Percentiles rank a stretch among this genome's conserved stretches.
Evolutionary conservation across 305 asterid species (phyloP).

Genomic region (Stenogyne calaminthoides): DNA sequence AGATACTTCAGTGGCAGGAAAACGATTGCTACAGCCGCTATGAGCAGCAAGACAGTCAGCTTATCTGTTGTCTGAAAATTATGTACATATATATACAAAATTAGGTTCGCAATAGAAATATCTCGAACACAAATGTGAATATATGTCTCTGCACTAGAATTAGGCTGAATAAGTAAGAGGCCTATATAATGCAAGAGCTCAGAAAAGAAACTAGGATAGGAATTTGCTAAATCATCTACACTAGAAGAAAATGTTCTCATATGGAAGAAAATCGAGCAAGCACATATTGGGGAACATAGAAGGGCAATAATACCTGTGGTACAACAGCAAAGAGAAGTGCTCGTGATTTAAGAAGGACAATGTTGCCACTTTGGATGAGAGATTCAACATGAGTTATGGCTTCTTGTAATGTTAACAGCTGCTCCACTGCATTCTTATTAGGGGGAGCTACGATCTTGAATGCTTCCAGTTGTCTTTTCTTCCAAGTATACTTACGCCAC

Average conservation of each 20-base stretch:
- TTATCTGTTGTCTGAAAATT: conserved; percentile 66
- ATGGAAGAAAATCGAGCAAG: conserved; percentile 26
- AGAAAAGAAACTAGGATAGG: not conserved
- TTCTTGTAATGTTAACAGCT: conserved; percentile 77
- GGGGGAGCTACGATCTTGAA: conserved; percentile 71
- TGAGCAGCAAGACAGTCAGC: conserved; percentile 45
- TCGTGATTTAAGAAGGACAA: conserved; percentile 67
- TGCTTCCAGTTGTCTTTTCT: conserved; percentile 56
- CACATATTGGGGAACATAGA: conserved; percentile 9
- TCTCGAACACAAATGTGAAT: not conserved
- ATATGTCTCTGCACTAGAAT: not conserved
- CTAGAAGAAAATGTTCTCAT: not conserved
- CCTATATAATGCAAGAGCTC: conserved; percentile 1
- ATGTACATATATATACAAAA: not conserved
- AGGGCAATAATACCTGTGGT: conserved; percentile 63
- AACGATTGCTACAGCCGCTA: conserved; percentile 39
- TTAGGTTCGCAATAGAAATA: not conserved
- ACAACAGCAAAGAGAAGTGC: conserved; percentile 69
- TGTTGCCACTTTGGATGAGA: conserved; percentile 71
- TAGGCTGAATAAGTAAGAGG: not conserved
- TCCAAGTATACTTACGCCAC: conserved; percentile 56
- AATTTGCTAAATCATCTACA: not conserved
- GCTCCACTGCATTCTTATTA: conserved; percentile 82
- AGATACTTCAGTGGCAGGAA: conserved; percentile 58
- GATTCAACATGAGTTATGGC: conserved; percentile 69